These are phyloP conservation scores for Mycena venus DNA, from an alignment of 768 basidiomycete species.

Conservation along the genomic window DNA sequence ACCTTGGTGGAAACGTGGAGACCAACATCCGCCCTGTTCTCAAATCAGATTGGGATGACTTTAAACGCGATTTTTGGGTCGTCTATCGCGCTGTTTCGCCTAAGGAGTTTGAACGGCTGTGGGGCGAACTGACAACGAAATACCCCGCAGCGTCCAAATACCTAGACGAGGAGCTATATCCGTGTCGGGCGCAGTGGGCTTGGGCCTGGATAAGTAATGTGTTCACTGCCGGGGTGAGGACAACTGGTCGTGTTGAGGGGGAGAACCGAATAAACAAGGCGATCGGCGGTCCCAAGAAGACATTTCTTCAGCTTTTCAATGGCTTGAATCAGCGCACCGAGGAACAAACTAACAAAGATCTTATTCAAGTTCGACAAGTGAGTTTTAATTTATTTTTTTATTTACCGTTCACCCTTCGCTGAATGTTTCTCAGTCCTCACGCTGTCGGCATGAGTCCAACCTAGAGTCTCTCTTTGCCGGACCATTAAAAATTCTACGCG, in stretches of 20 bases:
- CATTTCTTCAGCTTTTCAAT: constrained; percentile 39
- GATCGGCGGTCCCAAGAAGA: too few relatives aligned
- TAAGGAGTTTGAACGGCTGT: constrained; percentile 42
- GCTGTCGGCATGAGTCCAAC: constrained; percentile 39
- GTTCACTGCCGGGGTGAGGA: constrained; percentile 49
- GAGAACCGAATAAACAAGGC: too few relatives aligned
- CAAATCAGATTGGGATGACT: not conserved
- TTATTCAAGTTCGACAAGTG: constrained; percentile 39
- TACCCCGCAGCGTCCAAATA: constrained; percentile 40
- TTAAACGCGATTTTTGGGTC: constrained; percentile 40
- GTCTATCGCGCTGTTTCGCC: constrained; percentile 50
- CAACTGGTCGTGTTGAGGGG: too few relatives aligned
- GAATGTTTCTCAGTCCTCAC: constrained; percentile 35
- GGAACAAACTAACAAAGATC: constrained; percentile 37
- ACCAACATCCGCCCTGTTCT: not conserved
- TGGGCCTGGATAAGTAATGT: constrained; percentile 44
- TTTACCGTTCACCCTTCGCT: not conserved
- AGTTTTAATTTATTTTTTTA: too few relatives aligned
- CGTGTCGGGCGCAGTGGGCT: constrained; percentile 47
- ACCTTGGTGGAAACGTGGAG: constrained; percentile 12
- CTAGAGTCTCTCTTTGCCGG: constrained; percentile 45
- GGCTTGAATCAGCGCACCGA: constrained; percentile 40
- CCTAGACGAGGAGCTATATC: constrained; percentile 44
- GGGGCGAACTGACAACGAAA: constrained; percentile 21
- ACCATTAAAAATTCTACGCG: constrained; percentile 38